Conservation (phyloP, 208 protist species). For the Acanthamoeba castellanii region DNA sequence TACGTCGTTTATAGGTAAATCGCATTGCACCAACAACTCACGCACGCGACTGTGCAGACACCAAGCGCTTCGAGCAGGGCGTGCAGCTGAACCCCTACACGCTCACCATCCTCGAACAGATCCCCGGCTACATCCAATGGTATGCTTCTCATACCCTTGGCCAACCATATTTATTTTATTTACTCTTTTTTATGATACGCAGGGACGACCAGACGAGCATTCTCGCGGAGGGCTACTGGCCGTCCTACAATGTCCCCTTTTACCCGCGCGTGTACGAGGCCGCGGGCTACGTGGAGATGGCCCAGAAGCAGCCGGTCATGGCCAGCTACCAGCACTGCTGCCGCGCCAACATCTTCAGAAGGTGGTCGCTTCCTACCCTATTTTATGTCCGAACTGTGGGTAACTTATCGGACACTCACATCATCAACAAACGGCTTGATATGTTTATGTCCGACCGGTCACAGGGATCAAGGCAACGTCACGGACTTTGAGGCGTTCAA, state of each 20-base stretch:
- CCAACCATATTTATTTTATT: no score
- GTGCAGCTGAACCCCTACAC: slow-evolving; percentile 22
- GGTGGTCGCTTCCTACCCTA: background rate
- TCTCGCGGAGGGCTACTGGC: slow-evolving; percentile 77
- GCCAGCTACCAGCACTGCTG: slow-evolving; percentile 58
- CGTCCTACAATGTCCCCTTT: slow-evolving; percentile 84
- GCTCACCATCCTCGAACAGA: slow-evolving; percentile 82
- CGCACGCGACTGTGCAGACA: background rate
- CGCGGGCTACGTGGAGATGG: slow-evolving; percentile 71
- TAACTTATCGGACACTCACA: no score
- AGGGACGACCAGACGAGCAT: slow-evolving; percentile 72
- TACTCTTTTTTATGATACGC: background rate
- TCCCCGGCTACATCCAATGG: slow-evolving; percentile 76
- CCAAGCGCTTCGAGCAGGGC: background rate
- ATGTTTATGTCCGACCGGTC: background rate
- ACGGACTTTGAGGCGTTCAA: slow-evolving; percentile 74
- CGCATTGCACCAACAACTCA: background rate
- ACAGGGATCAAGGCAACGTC: slow-evolving; percentile 80
- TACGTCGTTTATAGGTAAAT: background rate
- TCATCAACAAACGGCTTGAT: no score
- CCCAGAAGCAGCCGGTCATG: slow-evolving; percentile 38
- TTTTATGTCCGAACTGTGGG: no score
- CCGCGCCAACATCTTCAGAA: background rate
- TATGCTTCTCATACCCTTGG: background rate
- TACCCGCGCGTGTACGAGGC: slow-evolving; percentile 73